Evolutionary conservation across 78 protist genomes (phyloP).

Genomic region (Monosiga brevicollis): DNA sequence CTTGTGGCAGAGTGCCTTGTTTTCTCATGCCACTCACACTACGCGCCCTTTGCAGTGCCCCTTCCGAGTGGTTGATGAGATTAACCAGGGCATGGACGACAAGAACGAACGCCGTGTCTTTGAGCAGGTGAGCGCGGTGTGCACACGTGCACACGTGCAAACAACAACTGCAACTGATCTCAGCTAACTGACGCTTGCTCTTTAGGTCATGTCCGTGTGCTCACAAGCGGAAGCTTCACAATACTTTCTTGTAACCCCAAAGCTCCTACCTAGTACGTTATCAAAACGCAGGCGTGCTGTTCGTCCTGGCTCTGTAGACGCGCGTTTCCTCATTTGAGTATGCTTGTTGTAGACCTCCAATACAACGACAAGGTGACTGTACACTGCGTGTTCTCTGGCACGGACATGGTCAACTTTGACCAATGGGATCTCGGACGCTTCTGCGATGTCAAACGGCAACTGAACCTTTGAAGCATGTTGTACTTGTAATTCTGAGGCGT

Average conservation of each 20-base stretch:
- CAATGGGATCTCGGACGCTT: constrained; percentile 29
- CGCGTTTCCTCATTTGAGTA: too few relatives aligned
- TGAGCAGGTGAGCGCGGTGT: constrained; percentile 41
- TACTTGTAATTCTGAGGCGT: constrained; percentile 2
- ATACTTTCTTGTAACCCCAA: constrained; percentile 84
- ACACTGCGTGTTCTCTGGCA: constrained; percentile 70
- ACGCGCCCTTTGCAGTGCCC: constrained; percentile 50
- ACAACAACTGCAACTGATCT: neutral
- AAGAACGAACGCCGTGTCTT: constrained; percentile 73
- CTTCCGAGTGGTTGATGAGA: constrained; percentile 88
- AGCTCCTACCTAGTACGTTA: constrained; percentile 77
- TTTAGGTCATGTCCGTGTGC: too few relatives aligned
- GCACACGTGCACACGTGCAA: neutral
- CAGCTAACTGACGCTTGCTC: neutral
- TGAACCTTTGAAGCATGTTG: constrained; percentile 6
- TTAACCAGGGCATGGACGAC: constrained; percentile 86
- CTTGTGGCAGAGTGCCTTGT: too few relatives aligned
- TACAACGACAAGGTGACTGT: constrained; percentile 46
- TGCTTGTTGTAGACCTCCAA: constrained; percentile 40
- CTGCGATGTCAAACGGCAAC: neutral
- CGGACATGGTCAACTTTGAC: constrained; percentile 37
- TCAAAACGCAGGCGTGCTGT: too few relatives aligned
- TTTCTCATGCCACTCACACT: too few relatives aligned
- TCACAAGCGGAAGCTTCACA: constrained; percentile 49
- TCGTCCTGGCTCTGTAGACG: too few relatives aligned